Conservation (phyloP, 2,329 filamentous ascomycete species). For the Lithohypha guttulata region DNA sequence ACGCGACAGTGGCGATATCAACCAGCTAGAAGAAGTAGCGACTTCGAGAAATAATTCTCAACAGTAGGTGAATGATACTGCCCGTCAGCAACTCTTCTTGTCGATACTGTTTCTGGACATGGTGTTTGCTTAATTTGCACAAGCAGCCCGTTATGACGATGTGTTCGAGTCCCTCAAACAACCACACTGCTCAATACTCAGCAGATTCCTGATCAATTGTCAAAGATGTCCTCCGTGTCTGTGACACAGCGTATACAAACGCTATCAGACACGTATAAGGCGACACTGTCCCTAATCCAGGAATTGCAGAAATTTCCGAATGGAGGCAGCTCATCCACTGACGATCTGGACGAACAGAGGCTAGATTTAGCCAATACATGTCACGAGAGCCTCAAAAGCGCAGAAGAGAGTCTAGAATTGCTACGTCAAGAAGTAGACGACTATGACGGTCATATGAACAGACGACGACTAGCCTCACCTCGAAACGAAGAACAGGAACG, state of each 20-base stretch:
- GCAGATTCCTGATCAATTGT: no score
- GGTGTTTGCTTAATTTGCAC: no score
- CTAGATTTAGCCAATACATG: constrained; percentile 73
- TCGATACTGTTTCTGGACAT: no score
- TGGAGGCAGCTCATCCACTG: constrained; percentile 44
- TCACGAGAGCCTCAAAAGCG: constrained; percentile 61
- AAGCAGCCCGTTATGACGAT: no score
- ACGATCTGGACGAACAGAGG: constrained; percentile 52
- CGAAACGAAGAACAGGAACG: constrained; percentile 48
- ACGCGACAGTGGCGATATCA: no score
- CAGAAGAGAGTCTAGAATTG: constrained; percentile 75
- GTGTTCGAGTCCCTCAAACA: no score
- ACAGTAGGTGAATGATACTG: no score
- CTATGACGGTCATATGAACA: constrained; percentile 5
- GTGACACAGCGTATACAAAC: constrained; percentile 41
- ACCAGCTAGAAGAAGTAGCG: no score
- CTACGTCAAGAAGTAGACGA: constrained; percentile 68
- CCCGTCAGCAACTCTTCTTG: no score
- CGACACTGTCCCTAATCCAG: constrained; percentile 44
- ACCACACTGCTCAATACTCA: no score
- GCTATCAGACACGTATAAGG: constrained; percentile 44
- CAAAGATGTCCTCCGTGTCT: constrained; percentile 30
- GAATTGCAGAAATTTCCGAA: constrained; percentile 50
- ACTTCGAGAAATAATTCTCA: no score
- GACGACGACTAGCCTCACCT: not conserved